Base-by-base conservation (phyloP, 73 alveolate species). In the Paramecium octaurelia region DNA sequence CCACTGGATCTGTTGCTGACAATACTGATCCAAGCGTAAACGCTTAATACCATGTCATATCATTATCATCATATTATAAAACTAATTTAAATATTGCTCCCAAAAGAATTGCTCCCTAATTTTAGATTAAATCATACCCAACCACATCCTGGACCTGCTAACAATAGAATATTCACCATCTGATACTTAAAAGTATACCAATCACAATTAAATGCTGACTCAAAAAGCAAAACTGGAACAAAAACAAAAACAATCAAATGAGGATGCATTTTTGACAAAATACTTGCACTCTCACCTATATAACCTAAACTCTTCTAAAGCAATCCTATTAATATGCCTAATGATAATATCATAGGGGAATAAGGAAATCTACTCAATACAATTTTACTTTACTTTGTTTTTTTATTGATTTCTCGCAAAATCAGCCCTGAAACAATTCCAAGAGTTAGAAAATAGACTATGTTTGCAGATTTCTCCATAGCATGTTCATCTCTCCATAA, bases 1-100 rank as follows among this genome's bases (percentile, higher is more conserved):
- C 97, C 6, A 94, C 97, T 40, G 97, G 97, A 83, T 94, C 97
- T 23, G 97, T 94, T 29, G 97, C 97, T 20, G 95, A 94, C 16
- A 94, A 84, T 21, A 94, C 50, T 54, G 95, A 92, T 18, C 97
- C 97, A 54, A 94, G 85, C 68, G 94, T 69, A 29, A 94, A 93
- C 10, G 97, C 93, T 27, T 93, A 93, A 31, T 54, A 73, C 93
- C 95, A 94, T 1, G 95, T 68, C 42, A 94, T 85, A 64, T 94
- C 95, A 4, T 85, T 94, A 73, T 73, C 87, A 60, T 94, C 94
- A 75, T 92, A 94, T 35, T 89, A 92, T 40, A 94, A 69, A 48
- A 94, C 75, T 34, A 71, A 54, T 40, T 85, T 85, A 75, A 94
- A 92, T 20, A 92, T 86, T 10, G 88, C 75, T 20, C 96, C 97